Percentiles rank a stretch among this genome's conserved stretches.
These are phyloP conservation scores for Eutrema heterophyllum DNA, from an alignment of 345 rosid genomes.

Conservation along the genomic window DNA sequence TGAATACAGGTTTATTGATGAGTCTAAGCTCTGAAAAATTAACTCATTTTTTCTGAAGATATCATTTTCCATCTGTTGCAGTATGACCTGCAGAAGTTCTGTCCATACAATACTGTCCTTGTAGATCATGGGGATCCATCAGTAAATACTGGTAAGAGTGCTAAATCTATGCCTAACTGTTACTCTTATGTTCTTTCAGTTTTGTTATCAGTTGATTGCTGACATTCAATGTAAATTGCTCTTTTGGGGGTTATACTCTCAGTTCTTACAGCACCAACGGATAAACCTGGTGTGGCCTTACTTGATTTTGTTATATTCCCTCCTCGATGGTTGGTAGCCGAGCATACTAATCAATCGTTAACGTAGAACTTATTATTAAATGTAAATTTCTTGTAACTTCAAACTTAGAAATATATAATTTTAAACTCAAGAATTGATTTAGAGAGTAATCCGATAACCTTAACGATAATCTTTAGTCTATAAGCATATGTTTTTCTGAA, in stretches of 20 bases:
- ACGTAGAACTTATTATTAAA: too few relatives aligned
- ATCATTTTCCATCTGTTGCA: conserved; percentile 31
- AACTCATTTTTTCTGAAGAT: background rate
- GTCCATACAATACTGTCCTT: conserved; percentile 92
- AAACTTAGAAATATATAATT: too few relatives aligned
- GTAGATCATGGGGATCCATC: conserved; percentile 93
- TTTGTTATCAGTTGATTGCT: background rate
- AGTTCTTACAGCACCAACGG: conserved; percentile 98
- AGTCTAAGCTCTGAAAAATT: background rate
- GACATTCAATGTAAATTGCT: background rate
- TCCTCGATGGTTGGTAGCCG: conserved; percentile 95
- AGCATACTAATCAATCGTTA: too few relatives aligned
- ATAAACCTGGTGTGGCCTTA: conserved; percentile 92
- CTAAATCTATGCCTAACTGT: background rate
- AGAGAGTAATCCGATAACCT: too few relatives aligned
- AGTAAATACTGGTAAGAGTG: conserved; percentile 65
- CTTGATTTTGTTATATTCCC: conserved; percentile 97
- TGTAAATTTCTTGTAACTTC: too few relatives aligned
- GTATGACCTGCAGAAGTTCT: conserved; percentile 89
- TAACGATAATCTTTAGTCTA: too few relatives aligned
- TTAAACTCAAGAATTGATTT: too few relatives aligned
- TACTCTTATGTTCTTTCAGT: background rate
- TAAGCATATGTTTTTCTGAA: too few relatives aligned
- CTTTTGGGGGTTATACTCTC: conserved; percentile 22
- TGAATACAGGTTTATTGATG: conserved; percentile 8